Percentiles rank a stretch among this genome's conserved stretches.
phyloP scores from a whole-genome alignment of 2,329 filamentous ascomycete genomes.

The Pseudohalonectria lignicola region DNA sequence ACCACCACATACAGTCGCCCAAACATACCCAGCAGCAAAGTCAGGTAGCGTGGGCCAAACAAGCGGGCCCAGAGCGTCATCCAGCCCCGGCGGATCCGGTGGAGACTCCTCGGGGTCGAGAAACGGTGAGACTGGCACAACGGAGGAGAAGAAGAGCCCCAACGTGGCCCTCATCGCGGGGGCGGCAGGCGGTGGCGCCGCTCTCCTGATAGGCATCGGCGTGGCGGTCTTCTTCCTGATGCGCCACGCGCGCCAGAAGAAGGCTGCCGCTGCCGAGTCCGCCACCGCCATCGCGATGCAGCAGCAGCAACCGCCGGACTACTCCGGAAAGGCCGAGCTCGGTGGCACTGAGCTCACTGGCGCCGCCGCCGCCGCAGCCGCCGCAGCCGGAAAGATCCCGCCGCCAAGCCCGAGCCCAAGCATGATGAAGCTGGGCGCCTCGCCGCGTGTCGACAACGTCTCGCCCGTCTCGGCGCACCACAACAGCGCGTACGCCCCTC shows the following conservation, averaged over 20 bases:
- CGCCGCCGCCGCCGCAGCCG: constrained; percentile 5
- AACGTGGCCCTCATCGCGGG: constrained; percentile 22
- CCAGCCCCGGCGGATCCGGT: no score
- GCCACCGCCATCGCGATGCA: constrained; percentile 5
- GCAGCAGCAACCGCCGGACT: constrained; percentile 7
- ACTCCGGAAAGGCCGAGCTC: constrained; percentile 21
- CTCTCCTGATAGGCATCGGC: constrained; percentile 17
- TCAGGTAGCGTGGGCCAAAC: background rate
- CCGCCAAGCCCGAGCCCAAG: constrained; percentile 18
- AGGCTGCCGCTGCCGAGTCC: constrained; percentile 4
- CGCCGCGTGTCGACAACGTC: constrained; percentile 11
- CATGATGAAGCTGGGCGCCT: constrained; percentile 10
- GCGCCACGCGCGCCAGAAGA: constrained; percentile 16
- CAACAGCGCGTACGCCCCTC: constrained; percentile 10
- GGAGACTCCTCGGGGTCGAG: no score
- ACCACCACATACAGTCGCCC: constrained; percentile 9
- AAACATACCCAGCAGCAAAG: constrained; percentile 12
- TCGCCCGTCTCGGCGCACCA: constrained; percentile 15
- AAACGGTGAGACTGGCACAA: no score
- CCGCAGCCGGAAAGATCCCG: constrained; percentile 6
- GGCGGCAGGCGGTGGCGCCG: constrained; percentile 20
- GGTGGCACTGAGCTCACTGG: constrained; percentile 9
- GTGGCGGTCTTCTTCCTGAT: constrained; percentile 24
- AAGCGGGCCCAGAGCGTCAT: no score
- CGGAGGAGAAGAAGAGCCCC: constrained; percentile 6